phyloP scores from a whole-genome alignment of 2,329 filamentous ascomycete genomes.

The Cyclaneusma minus region DNA sequence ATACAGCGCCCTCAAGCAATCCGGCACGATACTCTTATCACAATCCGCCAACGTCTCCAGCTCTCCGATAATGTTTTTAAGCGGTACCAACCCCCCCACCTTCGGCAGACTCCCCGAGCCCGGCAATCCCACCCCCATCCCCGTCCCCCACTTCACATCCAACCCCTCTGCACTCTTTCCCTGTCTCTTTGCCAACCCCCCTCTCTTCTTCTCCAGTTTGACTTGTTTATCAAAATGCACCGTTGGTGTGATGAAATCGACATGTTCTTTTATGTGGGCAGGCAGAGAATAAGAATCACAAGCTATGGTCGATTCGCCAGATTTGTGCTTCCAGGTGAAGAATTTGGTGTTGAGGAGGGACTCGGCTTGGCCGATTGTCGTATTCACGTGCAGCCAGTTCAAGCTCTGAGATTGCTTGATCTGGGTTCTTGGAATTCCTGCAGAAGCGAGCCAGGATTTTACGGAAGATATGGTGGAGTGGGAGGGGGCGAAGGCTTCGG shows the following conservation, averaged over 20 bases:
- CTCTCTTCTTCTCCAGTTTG: no score
- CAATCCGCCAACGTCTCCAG: conserved; percentile 22
- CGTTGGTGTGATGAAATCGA: conserved; percentile 18
- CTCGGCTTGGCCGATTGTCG: conserved; percentile 25
- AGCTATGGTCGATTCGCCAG: conserved; percentile 22
- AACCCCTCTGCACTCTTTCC: conserved; percentile 25
- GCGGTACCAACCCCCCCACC: conserved; percentile 9
- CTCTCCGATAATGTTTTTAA: conserved; percentile 3
- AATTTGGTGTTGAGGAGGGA: conserved; percentile 35
- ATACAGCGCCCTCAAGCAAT: conserved; percentile 35
- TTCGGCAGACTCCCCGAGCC: conserved; percentile 18
- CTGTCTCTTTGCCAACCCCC: conserved; percentile 32
- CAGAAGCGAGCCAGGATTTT: conserved; percentile 33
- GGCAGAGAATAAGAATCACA: conserved; percentile 18
- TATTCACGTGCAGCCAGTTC: no score
- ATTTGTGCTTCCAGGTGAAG: conserved; percentile 29
- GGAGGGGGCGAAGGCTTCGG: conserved; percentile 25
- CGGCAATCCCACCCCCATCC: conserved; percentile 13
- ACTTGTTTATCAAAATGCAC: no score
- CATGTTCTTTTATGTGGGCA: conserved; percentile 13
- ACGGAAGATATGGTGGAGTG: conserved; percentile 31
- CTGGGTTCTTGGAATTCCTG: conserved; percentile 31
- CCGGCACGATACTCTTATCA: conserved; percentile 35
- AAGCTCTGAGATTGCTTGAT: conserved; percentile 36
- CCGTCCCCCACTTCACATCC: conserved; percentile 14